Evolutionary conservation across 2,329 filamentous ascomycete genomes (phyloP).

Genomic region (Penicillium oxalicum): DNA sequence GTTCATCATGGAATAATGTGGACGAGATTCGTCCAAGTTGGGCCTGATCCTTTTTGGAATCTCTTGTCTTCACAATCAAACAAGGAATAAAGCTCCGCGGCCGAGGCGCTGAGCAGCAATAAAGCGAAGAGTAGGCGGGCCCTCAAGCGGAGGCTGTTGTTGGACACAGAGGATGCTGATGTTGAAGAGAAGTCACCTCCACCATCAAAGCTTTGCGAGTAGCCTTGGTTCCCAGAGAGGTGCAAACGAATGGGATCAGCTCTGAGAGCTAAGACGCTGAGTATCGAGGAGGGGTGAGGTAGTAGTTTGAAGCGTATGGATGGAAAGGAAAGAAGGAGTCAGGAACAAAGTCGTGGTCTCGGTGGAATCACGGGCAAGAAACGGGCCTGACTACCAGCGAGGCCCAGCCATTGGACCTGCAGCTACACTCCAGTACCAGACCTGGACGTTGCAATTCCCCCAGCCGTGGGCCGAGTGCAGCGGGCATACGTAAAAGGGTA

Average conservation of each 20-base stretch:
- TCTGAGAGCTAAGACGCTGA: slow-evolving; percentile 3
- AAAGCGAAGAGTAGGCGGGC: too few relatives aligned
- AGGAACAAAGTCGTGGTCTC: background rate
- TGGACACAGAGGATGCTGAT: too few relatives aligned
- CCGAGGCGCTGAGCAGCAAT: too few relatives aligned
- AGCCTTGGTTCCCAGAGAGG: background rate
- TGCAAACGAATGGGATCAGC: slow-evolving; percentile 14
- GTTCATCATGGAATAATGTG: background rate
- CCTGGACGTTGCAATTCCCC: too few relatives aligned
- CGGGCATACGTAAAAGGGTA: too few relatives aligned
- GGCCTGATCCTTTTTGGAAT: too few relatives aligned
- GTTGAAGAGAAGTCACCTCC: too few relatives aligned
- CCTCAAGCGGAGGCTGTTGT: too few relatives aligned
- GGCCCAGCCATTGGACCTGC: slow-evolving; percentile 2
- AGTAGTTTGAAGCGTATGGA: background rate
- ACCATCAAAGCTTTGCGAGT: too few relatives aligned
- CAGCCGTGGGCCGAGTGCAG: too few relatives aligned
- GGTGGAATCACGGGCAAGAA: background rate
- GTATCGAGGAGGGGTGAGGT: slow-evolving; percentile 1
- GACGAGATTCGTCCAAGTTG: too few relatives aligned
- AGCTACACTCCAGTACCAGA: background rate
- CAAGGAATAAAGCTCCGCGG: background rate
- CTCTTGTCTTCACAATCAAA: background rate
- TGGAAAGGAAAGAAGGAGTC: background rate
- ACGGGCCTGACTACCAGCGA: background rate